A percentile compares a stretch with the other conserved stretches of the same genome.
These are phyloP conservation scores for Penicillium crustosum DNA, from an alignment of 2,329 filamentous ascomycete species.

Conservation along the genomic window DNA sequence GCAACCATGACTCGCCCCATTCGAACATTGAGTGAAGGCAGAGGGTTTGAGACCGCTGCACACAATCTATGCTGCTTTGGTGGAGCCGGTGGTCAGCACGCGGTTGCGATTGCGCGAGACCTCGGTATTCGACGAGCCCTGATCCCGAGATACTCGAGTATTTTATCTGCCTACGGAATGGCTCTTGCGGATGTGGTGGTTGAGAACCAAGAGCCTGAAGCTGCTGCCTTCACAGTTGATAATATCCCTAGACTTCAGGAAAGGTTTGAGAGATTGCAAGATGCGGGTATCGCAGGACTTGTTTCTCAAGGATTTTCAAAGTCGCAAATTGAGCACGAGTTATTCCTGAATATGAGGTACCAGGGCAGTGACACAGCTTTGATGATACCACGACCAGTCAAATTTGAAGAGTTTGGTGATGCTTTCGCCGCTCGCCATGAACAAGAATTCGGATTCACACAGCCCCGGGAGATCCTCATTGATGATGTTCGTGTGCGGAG, in stretches of 20 bases:
- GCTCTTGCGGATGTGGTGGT: not conserved
- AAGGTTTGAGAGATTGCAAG: too few species aligned
- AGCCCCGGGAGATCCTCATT: not conserved
- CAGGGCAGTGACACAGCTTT: not conserved
- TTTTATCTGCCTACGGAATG: not conserved
- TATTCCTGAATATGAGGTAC: not conserved
- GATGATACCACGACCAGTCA: not conserved
- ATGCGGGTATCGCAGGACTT: too few species aligned
- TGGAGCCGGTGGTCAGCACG: constrained; percentile 42
- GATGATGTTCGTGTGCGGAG: not conserved
- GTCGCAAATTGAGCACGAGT: not conserved
- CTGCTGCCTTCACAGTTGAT: not conserved
- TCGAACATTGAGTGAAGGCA: constrained; percentile 81
- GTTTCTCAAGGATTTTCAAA: not conserved
- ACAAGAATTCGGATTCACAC: not conserved
- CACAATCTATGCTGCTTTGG: constrained; percentile 35
- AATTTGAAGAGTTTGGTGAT: not conserved
- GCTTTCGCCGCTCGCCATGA: not conserved
- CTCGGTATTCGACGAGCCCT: not conserved
- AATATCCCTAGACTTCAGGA: too few species aligned
- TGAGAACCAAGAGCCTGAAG: not conserved
- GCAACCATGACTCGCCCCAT: constrained; percentile 64
- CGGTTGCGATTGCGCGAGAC: constrained; percentile 18
- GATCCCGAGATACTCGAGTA: not conserved
- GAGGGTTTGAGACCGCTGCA: constrained; percentile 61